Conservation (phyloP, 345 rosid genomes). For the Microcos paniculata region DNA sequence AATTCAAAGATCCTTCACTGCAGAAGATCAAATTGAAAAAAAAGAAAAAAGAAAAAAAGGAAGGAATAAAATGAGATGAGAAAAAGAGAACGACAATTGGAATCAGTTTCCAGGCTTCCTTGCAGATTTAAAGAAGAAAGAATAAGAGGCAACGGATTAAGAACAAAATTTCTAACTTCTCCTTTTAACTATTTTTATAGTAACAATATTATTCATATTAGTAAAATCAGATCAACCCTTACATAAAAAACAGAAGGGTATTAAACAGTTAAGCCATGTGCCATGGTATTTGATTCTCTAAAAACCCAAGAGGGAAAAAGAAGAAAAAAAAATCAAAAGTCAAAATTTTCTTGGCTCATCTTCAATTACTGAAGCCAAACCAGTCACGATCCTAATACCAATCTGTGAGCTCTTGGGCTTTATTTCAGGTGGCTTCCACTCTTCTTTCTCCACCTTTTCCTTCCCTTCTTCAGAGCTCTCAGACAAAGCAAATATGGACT, state of each 20-base stretch:
- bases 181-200: not conserved
- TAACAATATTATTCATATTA: conserved; percentile 26
- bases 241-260: conserved; percentile 50
- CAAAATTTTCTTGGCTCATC: conserved; percentile 27
- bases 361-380: conserved; percentile 56
- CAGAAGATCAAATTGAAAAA: not conserved
- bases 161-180: not conserved
- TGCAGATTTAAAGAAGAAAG: not conserved
- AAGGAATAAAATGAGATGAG: not conserved
- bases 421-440: conserved; percentile 45
- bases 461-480: conserved; percentile 27
- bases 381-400: conserved; percentile 49
- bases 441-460: conserved; percentile 24
- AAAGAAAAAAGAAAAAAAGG: not conserved
- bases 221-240: conserved; percentile 43
- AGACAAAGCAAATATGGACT: conserved; percentile 26
- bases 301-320: not conserved
- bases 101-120: not conserved
- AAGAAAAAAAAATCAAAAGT: not conserved
- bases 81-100: not conserved
- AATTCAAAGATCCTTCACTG: not conserved
- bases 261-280: conserved; percentile 16
- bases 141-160: not conserved
- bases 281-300: conserved; percentile 15
- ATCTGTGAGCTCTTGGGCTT: conserved; percentile 42